Base-by-base conservation (phyloP, 345 rosid species). In the Turnera subulata region DNA sequence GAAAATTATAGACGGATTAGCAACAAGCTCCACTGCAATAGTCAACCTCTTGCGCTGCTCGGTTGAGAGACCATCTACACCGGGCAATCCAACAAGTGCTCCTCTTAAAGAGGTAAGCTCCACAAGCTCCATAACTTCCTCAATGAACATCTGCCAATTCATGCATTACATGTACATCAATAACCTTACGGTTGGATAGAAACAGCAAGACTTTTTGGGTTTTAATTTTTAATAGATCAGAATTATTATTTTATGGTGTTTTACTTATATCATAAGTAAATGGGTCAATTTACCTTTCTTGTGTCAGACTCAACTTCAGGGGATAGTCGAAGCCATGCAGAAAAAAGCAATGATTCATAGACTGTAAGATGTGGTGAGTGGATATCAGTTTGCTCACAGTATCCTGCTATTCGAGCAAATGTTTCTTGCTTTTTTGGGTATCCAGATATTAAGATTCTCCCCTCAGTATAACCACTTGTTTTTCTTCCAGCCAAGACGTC, bases 1-100 rank as follows among this genome's bases (percentile, higher is more conserved):
- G 69, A 90, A 90, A 52, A 87, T 83, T 45, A 87, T 80, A 6
- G 96, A 91, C 3, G 97, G 96, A 63, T 90, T 90, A 14, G 96
- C 93, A 55, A 90, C 97, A 2, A 87, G 82, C 84, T 90, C 96
- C 20, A 87, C 91, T 0, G 96, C 97, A 16, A 87, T 85, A 14
- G 97, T 90, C 9, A 90, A 80, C 73, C 97, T 80, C 68, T 90
- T 90, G 39, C 96, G 84, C 52, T 90, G 93, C 74, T 90, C 96
- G 0, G 84, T 80, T 23, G 97, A 90, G 17, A 90, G 72, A 54
- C 97, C 97, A 65, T 59, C 82, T 56, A 78, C 80, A 22, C 97
- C 89, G 4, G 97, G 91, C 65, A 91, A 69, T 26, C 97, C 97
- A 19, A 91, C 91, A 14, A 82, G 58, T 25, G 91, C 82, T 23